phyloP scores from a whole-genome alignment of 257 asterid species.

The Gynochthodes officinalis region DNA sequence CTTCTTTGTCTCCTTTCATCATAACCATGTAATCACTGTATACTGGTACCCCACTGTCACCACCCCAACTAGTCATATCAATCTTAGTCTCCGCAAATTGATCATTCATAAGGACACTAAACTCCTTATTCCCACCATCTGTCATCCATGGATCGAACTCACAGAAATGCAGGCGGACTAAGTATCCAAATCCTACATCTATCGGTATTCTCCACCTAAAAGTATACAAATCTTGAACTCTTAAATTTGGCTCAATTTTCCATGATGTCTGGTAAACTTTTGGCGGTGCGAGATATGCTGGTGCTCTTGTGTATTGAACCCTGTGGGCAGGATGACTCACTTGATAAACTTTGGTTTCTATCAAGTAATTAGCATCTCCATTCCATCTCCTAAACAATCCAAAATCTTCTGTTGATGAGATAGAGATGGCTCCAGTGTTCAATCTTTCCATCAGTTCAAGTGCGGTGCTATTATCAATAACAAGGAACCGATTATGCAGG shows the following conservation, averaged over 20 bases:
- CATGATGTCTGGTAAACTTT: conserved; percentile 34
- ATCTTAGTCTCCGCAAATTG: conserved; percentile 12
- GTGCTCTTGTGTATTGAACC: conserved; percentile 9
- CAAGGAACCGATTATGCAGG: conserved; percentile 31
- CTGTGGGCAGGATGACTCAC: conserved; percentile 18
- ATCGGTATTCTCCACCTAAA: conserved; percentile 13
- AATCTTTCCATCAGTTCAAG: conserved; percentile 48
- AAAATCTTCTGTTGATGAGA: conserved; percentile 47
- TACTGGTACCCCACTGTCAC: conserved; percentile 12
- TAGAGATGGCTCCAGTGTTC: conserved; percentile 45
- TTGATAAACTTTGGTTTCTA: conserved; percentile 25
- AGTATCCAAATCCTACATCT: conserved; percentile 16
- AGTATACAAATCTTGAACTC: not conserved
- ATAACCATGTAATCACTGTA: conserved; percentile 17
- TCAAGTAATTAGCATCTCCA: conserved; percentile 40
- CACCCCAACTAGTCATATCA: conserved; percentile 7
- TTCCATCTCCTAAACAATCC: conserved; percentile 52
- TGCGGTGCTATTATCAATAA: conserved; percentile 44
- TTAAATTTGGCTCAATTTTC: not conserved
- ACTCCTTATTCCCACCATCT: not conserved
- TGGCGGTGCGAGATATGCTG: conserved; percentile 30
- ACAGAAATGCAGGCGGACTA: conserved; percentile 11
- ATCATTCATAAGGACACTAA: conserved; percentile 15
- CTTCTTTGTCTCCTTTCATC: conserved; percentile 16
- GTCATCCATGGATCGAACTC: not conserved